Evolutionary conservation across 306 rosid species (phyloP), one percentile per base, ranked within the genome.

Genomic region (Malus sieversii): DNA sequence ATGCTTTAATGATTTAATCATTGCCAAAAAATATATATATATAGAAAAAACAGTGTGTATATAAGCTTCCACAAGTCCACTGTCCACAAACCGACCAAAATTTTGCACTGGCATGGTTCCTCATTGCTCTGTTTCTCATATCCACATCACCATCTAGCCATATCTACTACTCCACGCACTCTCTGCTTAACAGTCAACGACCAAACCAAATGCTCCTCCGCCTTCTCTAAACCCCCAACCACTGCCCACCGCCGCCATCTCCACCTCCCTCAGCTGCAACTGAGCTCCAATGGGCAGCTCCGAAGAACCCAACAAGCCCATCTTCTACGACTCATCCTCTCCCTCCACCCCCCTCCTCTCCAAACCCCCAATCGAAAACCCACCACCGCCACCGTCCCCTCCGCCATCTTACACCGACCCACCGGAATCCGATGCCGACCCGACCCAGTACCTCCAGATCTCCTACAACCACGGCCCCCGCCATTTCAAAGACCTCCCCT

Each of bases 371-470:
- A 25, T 72, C 60, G 86, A 85, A 5, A 86, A 87, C 44, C 79
- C 88, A 2, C 76, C 80, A 20, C 76, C 68, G 45, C 78, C 76
- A 2, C 75, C 70, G 1, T 83, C 78, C 76, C 29, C 66, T 20
- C 78, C 76, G 11, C 74, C 80, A 1, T 27, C 78, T 53, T 77
- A 81, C 23, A 74, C 72, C 66, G 77, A 68, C 58, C 75, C 75
- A 10, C 81, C 79, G 0, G 94, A 91, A 25, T 70, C 93, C 10
- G 97, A 91, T 70, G 64, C 91, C 15, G 97, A 91, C 74, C 74
- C 88, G 40, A 77, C 83, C 53, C 96, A 85, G 75, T 95, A 72
- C 80, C 82, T 86, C 58, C 96, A 92, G 75, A 92, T 95, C 88
- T 75, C 92, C 32, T 92, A 86, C 91, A 90, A 92, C 73, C 70